These are phyloP conservation scores for Microsporum ferrugineum DNA, from an alignment of 2,329 filamentous ascomycete species.

Conservation along the genomic window DNA sequence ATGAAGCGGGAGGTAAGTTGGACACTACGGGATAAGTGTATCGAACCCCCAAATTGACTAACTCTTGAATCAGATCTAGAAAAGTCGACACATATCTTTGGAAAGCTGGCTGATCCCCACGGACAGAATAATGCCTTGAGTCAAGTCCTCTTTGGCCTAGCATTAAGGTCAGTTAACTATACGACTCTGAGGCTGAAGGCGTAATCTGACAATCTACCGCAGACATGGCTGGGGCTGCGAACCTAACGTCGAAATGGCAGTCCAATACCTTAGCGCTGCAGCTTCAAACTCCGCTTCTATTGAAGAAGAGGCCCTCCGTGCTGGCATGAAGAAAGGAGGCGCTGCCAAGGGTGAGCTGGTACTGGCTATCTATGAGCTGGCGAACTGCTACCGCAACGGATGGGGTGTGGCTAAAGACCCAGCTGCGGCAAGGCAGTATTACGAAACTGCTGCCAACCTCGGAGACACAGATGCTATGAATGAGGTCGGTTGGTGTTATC, in stretches of 20 bases:
- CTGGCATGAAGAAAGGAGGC: constrained; percentile 85
- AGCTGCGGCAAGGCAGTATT: constrained; percentile 78
- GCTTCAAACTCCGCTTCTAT: constrained; percentile 82
- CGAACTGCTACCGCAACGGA: constrained; percentile 67
- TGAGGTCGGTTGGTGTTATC: constrained; percentile 88
- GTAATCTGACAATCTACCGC: not conserved
- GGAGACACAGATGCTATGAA: constrained; percentile 98
- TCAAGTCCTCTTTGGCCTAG: constrained; percentile 90
- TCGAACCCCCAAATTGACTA: not conserved
- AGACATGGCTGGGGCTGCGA: constrained; percentile 90
- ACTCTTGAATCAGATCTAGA: constrained; percentile 47
- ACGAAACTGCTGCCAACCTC: constrained; percentile 92
- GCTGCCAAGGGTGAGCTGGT: constrained; percentile 93
- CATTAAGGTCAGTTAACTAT: constrained; percentile 54
- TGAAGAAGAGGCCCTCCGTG: constrained; percentile 71
- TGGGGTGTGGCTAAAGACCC: constrained; percentile 86
- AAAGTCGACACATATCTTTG: constrained; percentile 75
- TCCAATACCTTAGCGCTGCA: constrained; percentile 75
- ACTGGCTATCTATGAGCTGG: constrained; percentile 86
- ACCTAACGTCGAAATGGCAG: constrained; percentile 58
- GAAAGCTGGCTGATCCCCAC: constrained; percentile 65
- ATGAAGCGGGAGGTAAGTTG: constrained; percentile 59
- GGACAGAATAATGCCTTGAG: constrained; percentile 86
- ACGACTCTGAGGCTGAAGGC: constrained; percentile 6
- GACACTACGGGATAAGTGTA: no score